Base-by-base conservation (phyloP, 2,329 filamentous ascomycete species). In the Colletotrichum tofieldiae region DNA sequence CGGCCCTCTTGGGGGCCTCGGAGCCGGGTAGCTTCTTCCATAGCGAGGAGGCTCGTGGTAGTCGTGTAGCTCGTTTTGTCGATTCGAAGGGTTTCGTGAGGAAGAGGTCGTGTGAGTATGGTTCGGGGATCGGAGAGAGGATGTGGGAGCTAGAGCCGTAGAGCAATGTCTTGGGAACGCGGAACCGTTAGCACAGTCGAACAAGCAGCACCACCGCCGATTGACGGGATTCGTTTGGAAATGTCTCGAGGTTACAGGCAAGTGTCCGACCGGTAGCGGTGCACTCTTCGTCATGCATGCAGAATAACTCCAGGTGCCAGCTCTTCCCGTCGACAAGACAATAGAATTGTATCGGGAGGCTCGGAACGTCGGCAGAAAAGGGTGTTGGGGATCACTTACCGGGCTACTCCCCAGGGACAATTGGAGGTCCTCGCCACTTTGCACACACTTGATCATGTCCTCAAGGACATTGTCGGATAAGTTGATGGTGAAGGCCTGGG, bases 401-500 rank as follows among this genome's bases (percentile, higher is more conserved):
- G 90, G 90, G 76, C 81, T 85, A 77, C 83, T 84, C 51, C 90
- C 90, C 73, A 92, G 80, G 6, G 87, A 86, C 76, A 92, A 82
- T 76, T 89, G 84, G 65, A 92, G 85, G 56, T 86, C 83, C 67
- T 88, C 85, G 62, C 89, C 89, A 82, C 86, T 85, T 76, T 87
- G 87, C 49, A 89, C 85, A 77, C 87, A 89, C 79, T 85, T 85
- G 75, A 92, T 91, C 86, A 92, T 88, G 73, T 89, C 85, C 78
- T 91, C 88, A 76, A 92, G 87, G 63, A 90, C 84, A 78, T 83
- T 84, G 78, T 91, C 86, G 76, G 83, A 86, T 73, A 92, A 81
- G n/a, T 84, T 86, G 67, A 92, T 81, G 74, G 88, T 86, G 77
- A 92, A 89, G 41, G 87, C 88, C 77, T 91, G 88, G 39, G 84